Percentiles rank a stretch among this genome's conserved stretches.
phyloP scores from a whole-genome alignment of 2,329 filamentous ascomycete genomes.

The Phoma herbarum region DNA sequence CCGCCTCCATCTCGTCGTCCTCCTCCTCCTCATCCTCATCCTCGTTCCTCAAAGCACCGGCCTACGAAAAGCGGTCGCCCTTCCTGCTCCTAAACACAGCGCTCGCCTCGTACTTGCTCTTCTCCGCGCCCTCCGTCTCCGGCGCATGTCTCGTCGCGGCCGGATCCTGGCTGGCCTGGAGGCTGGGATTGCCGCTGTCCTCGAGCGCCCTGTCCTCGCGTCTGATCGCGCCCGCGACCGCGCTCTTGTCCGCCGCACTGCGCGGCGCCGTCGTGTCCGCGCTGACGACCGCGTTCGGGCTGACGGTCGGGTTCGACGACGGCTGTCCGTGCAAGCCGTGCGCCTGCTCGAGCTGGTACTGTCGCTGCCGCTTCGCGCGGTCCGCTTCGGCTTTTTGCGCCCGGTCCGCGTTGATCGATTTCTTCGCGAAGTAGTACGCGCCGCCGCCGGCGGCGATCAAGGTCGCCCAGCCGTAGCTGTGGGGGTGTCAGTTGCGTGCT shows the following conservation, averaged over 20 bases:
- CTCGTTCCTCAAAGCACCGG: neutral
- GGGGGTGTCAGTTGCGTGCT: slow-evolving; percentile 20
- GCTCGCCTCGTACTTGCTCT: slow-evolving; percentile 88
- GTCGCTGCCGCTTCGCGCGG: slow-evolving; percentile 42
- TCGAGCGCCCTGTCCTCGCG: slow-evolving; percentile 20
- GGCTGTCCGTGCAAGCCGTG: slow-evolving; percentile 13
- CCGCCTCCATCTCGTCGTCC: neutral
- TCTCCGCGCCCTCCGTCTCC: slow-evolving; percentile 73
- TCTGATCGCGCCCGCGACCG: slow-evolving; percentile 18
- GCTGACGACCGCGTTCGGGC: slow-evolving; percentile 22
- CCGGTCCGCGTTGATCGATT: slow-evolving; percentile 90
- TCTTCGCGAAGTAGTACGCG: slow-evolving; percentile 96
- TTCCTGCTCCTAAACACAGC: slow-evolving; percentile 79
- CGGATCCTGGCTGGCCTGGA: slow-evolving; percentile 79
- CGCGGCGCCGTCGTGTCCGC: slow-evolving; percentile 22
- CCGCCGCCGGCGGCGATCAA: slow-evolving; percentile 85
- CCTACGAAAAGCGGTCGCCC: slow-evolving; percentile 78
- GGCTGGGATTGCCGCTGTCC: slow-evolving; percentile 66
- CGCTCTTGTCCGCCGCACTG: slow-evolving; percentile 20
- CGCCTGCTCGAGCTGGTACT: slow-evolving; percentile 44
- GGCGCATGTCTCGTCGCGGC: slow-evolving; percentile 85
- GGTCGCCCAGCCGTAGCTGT: slow-evolving; percentile 89
- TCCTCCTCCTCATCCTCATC: neutral
- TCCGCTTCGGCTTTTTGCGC: slow-evolving; percentile 70
- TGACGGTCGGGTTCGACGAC: slow-evolving; percentile 21